Evolutionary conservation across 345 rosid species (phyloP), one percentile per base, ranked within the genome.

Genomic region (Pseudoturritis turrita): DNA sequence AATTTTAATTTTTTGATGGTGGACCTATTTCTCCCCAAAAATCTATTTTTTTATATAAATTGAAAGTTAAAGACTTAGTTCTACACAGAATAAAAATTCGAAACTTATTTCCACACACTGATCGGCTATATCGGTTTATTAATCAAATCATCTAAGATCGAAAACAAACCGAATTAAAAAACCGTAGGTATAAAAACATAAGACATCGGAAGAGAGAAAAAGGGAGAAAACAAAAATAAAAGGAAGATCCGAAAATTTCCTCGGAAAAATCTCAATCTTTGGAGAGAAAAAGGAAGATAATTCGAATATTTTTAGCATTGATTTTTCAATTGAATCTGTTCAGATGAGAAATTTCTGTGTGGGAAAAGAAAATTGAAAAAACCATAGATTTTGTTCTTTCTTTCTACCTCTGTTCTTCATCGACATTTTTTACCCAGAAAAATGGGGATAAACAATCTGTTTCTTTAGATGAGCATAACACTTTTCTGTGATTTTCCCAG

Each of bases 271-370:
- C 39, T 70, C 61, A 9, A 25, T 36, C 12, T 71, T 66, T 62
- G 22, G 3, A 47, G 28, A 59, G 29, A 26, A 70, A 36, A 58
- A 11, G 51, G 39, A 60, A 62, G 70, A 21, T 49, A 54, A 63
- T 78, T 56, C 25, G 82, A 76, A 73, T 72, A 71, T 74, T 58
- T 8, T 77, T 73, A 19, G n/a, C 29, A 74, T 65, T 18, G 18
- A 14, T 23, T 58, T 78, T 70, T 75, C 61, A 73, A 60, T 65
- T 69, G 47, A 67, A 57, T 68, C 72, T 74, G 46, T 59, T n/a
- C 17, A 22, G 7, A 72, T 21, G 33, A 19, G 41, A 41, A 35
- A 37, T 44, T 10, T 36, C 28, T 23, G 3, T 33, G 8, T 46
- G 10, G 10, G 17, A 25, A 11, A 50, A 14, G 0, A 50, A 5